Evolutionary conservation across 768 basidiomycete genomes (phyloP).

Genomic region (Amanita exitialis): DNA sequence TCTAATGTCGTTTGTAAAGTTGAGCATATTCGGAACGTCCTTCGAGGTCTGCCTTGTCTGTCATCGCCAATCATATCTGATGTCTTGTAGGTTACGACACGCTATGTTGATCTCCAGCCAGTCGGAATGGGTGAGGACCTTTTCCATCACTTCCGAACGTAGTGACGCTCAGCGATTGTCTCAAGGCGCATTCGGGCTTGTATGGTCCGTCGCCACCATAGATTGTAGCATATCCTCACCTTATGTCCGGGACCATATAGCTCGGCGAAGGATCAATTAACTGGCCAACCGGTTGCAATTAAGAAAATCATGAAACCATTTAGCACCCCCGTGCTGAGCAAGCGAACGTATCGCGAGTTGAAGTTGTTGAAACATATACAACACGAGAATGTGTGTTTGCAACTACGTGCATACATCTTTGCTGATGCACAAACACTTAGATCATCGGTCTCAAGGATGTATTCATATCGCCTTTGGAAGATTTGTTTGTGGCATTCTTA

Average conservation of each 20-base stretch:
- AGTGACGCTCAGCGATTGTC: constrained; percentile 9
- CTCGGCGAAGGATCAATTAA: constrained; percentile 92
- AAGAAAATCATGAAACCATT: constrained; percentile 99
- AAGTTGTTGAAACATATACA: constrained; percentile 98
- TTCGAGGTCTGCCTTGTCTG: constrained; percentile 59
- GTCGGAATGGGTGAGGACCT: constrained; percentile 88
- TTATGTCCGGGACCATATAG: constrained; percentile 26
- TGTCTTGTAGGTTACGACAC: constrained; percentile 74
- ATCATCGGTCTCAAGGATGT: constrained; percentile 99
- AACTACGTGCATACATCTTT: neutral
- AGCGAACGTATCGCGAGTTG: constrained; percentile 95
- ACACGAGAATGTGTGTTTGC: constrained; percentile 80
- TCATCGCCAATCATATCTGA: constrained; percentile 9
- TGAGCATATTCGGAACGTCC: constrained; percentile 97
- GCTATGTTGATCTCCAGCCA: constrained; percentile 98
- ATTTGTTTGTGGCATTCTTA: constrained; percentile 53
- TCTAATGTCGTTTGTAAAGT: constrained; percentile 92
- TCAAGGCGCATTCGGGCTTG: constrained; percentile 91
- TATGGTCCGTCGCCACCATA: constrained; percentile 56
- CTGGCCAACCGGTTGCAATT: constrained; percentile 89
- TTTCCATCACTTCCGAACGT: constrained; percentile 4
- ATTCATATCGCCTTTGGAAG: constrained; percentile 99
- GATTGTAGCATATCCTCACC: constrained; percentile 4
- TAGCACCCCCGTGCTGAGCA: constrained; percentile 95
- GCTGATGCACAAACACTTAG: constrained; percentile 27